Base-by-base conservation (phyloP, 352 stramenopile species). In the Phytophthora citricola region DNA sequence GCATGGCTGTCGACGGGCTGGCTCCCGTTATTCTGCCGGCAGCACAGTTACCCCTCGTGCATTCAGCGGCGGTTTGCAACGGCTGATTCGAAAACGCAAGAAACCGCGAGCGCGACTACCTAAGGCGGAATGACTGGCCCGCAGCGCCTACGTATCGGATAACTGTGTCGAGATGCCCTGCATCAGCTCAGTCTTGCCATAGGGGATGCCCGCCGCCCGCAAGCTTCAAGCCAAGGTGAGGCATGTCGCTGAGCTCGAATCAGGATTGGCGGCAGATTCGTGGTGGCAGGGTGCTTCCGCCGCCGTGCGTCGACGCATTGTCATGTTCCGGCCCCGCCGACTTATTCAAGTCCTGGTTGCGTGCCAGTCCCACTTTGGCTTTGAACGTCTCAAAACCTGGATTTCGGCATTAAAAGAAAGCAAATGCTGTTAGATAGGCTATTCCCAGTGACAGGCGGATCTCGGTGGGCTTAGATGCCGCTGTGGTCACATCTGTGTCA, bases 201-300 rank as follows among this genome's bases (percentile, higher is more conserved):
- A 46, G 12, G 48, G 48, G 31, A 55, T 57, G 49, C 31, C 1
- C 31, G 6, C 49, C 27, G 5, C 31, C 43, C 48, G 36, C 17
- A 12, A 50, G 24, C 55, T 47, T 63, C 32, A 50, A 60, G 36
- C 36, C 26, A 34, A 53, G 46, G 46, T 20, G 29, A 53, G 15
- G 38, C 38, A 32, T 71, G 63, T 71, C 63, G 63, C 63, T 71
- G 56, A 51, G 39, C 49, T 58, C 38, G 31, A 59, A 48, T 64
- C 63, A 64, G 49, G 54, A 70, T 69, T 29, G 32, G 27, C 51
- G 11, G 49, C 44, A 43, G 39, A 67, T 69, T 59, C 47, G 55
- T 59, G 54, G 47, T 31, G 39, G 36, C 22, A 20, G 46, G 5
- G 8, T 15, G 32, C 38, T 64, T 61, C 58, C 51, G 36, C 36